These are phyloP conservation scores for Mortierella polycephala DNA, from an alignment of 371 early-diverging fungal species.

Conservation along the genomic window DNA sequence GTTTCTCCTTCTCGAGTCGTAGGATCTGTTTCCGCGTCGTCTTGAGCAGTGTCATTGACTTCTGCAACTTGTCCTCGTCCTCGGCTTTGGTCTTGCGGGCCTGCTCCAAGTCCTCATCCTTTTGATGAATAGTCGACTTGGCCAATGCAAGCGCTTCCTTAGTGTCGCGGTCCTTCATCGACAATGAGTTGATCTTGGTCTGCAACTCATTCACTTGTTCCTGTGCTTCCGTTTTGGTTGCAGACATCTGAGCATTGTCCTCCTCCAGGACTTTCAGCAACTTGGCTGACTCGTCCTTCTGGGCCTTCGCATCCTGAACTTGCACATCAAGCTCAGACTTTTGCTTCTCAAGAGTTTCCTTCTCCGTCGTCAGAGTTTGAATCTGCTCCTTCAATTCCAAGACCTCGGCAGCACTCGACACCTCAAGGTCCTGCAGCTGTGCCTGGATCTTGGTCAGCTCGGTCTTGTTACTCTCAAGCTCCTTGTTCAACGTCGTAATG, in stretches of 20 bases:
- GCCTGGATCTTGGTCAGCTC: conserved; percentile 26
- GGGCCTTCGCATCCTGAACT: conserved; percentile 21
- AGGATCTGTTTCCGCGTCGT: conserved; percentile 68
- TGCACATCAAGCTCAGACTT: conserved; percentile 40
- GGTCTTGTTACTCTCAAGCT: conserved; percentile 22
- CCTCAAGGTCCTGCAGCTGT: conserved; percentile 36
- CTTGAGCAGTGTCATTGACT: conserved; percentile 59
- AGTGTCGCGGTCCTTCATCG: conserved; percentile 58
- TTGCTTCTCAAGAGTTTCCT: conserved; percentile 56
- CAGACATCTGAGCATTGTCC: conserved; percentile 21
- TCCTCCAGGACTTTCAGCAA: conserved; percentile 45
- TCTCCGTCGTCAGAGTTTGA: conserved; percentile 40
- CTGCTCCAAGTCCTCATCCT: conserved; percentile 65
- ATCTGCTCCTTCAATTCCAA: conserved; percentile 27
- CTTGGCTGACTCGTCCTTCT: conserved; percentile 44
- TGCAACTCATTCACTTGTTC: conserved; percentile 57
- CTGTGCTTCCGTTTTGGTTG: conserved; percentile 55
- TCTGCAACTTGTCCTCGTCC: conserved; percentile 67
- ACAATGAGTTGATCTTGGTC: conserved; percentile 48
- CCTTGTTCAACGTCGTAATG: conserved; percentile 22
- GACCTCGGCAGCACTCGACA: conserved; percentile 44
- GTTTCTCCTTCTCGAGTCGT: conserved; percentile 69
- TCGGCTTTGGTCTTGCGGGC: conserved; percentile 58
- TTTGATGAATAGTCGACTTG: conserved; percentile 65
- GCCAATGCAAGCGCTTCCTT: conserved; percentile 65